A percentile compares a stretch with the other conserved stretches of the same genome.
Evolutionary conservation across 1,284 basidiomycete genomes (phyloP).

Genomic region (Polyporus tsugae): DNA sequence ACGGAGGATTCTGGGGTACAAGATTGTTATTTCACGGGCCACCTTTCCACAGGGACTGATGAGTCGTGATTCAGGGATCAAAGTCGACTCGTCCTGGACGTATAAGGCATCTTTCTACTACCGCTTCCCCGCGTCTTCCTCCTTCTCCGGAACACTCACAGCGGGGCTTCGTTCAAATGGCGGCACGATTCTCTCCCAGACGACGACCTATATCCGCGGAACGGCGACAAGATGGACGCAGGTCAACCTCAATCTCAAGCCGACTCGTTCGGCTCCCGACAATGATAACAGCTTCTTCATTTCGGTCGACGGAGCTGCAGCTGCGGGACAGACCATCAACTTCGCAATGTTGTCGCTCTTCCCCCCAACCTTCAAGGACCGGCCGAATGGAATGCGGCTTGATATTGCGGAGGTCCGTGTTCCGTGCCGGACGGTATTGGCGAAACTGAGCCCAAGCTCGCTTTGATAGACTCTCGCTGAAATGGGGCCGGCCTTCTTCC

Average conservation of each 20-base stretch:
- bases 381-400: conserved; percentile 68
- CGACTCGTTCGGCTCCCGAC: conserved; percentile 48
- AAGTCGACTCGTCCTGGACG: conserved; percentile 59
- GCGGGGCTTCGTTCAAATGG: conserved; percentile 55
- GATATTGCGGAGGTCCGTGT: conserved; percentile 66
- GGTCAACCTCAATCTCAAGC: conserved; percentile 55
- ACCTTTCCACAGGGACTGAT: not conserved
- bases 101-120: conserved; percentile 76
- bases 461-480: conserved; percentile 56
- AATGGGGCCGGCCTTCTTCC: conserved; percentile 70
- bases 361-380: conserved; percentile 74
- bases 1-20: conserved; percentile 66
- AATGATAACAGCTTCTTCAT: conserved; percentile 62
- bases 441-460: conserved; percentile 15
- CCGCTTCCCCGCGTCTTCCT: conserved; percentile 59
- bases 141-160: conserved; percentile 53
- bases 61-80: conserved; percentile 59
- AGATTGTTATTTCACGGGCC: conserved; percentile 18
- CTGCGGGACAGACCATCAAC: conserved; percentile 59
- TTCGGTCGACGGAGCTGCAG: conserved; percentile 56
- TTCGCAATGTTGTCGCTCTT: conserved; percentile 76
- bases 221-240: conserved; percentile 62
- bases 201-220: conserved; percentile 50
- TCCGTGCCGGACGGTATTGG: conserved; percentile 2
- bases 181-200: conserved; percentile 55